A percentile compares a stretch with the other conserved stretches of the same genome.
Conservation (phyloP, 129 eudicot species). For the Artemisia annua region DNA sequence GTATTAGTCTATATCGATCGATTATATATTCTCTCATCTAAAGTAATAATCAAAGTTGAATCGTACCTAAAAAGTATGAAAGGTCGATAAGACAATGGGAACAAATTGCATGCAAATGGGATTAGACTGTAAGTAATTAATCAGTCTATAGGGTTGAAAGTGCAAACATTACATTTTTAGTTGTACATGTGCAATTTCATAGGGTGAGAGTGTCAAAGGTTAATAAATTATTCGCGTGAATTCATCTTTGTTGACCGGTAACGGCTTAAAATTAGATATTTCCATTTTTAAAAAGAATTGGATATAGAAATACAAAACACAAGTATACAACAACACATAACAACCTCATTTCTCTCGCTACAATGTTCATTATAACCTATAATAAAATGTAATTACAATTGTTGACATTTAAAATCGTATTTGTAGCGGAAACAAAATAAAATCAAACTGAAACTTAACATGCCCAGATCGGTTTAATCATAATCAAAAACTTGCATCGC, state of each 20-base stretch:
- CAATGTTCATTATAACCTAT: conserved; percentile 5
- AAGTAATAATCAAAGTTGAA: no score
- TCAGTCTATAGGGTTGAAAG: no score
- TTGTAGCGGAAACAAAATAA: conserved; percentile 26
- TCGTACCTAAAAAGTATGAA: background rate
- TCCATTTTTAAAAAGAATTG: no score
- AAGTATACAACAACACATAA: no score
- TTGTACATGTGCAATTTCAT: background rate
- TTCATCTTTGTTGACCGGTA: no score
- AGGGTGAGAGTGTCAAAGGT: background rate
- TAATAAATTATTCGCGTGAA: background rate
- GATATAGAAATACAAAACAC: no score
- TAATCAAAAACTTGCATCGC: background rate
- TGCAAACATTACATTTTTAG: no score
- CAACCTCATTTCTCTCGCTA: no score
- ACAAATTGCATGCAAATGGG: background rate
- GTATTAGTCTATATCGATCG: no score
- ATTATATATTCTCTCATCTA: no score
- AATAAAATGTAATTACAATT: conserved; percentile 34
- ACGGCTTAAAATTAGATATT: no score
- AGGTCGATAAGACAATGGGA: background rate
- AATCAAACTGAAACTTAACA: conserved; percentile 12
- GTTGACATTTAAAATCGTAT: conserved; percentile 25
- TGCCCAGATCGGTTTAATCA: background rate
- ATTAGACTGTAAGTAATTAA: background rate